Conservation (phyloP, 1,139 yeast species). For the Suhomyces coccinellae region DNA sequence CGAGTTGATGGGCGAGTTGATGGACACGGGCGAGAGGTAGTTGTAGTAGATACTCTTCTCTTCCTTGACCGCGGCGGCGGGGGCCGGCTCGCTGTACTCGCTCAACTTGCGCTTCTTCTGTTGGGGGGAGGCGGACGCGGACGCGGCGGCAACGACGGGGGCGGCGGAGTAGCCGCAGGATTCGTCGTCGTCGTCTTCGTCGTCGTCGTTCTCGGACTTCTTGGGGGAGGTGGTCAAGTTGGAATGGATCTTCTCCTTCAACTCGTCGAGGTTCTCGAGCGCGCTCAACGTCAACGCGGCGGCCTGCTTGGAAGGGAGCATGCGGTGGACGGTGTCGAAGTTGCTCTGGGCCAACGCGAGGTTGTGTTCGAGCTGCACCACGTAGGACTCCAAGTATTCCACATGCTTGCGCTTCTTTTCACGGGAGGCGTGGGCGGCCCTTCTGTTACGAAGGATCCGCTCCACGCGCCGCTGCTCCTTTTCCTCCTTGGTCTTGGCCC, state of each 20-base stretch:
- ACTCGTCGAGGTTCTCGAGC: slow-evolving; percentile 30
- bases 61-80: slow-evolving; percentile 11
- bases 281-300: slow-evolving; percentile 16
- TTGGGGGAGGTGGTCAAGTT: slow-evolving; percentile 25
- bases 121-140: slow-evolving; percentile 6
- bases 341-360: slow-evolving; percentile 26
- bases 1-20: slow-evolving; percentile 43
- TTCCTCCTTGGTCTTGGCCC: slow-evolving; percentile 96
- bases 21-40: slow-evolving; percentile 48
- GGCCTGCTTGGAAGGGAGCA: slow-evolving; percentile 19
- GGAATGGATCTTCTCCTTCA: slow-evolving; percentile 35
- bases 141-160: too few species aligned
- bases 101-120: slow-evolving; percentile 10
- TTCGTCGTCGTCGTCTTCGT: slow-evolving; percentile 19
- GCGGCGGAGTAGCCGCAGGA: slow-evolving; percentile 5
- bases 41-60: slow-evolving; percentile 27
- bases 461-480: slow-evolving; percentile 95
- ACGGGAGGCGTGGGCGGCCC: slow-evolving; percentile 96
- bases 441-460: slow-evolving; percentile 86
- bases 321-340: slow-evolving; percentile 20
- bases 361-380: slow-evolving; percentile 48
- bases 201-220: slow-evolving; percentile 15
- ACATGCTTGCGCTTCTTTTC: slow-evolving; percentile 95
- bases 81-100: background rate
- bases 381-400: slow-evolving; percentile 75